A percentile compares a stretch with the other conserved stretches of the same genome.
These are phyloP conservation scores for Suhomyces bribrorum DNA, from an alignment of 1,139 yeast species.

Conservation along the genomic window DNA sequence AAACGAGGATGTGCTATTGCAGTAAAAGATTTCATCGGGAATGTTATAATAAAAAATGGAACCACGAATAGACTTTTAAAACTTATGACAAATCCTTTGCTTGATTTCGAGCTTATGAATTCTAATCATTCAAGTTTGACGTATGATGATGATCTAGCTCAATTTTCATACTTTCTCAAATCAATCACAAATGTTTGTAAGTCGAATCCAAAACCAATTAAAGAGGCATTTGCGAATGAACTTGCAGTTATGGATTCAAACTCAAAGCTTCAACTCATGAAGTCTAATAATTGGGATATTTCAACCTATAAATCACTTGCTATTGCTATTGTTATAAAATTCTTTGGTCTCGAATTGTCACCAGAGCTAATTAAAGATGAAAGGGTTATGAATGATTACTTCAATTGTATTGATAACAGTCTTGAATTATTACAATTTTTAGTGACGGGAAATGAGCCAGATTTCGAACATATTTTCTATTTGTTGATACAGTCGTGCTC, in stretches of 20 bases:
- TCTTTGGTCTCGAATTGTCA: slow-evolving; percentile 35
- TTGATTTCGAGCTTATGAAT: slow-evolving; percentile 39
- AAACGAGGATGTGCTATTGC: slow-evolving; percentile 44
- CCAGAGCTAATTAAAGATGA: slow-evolving; percentile 23
- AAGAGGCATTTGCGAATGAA: slow-evolving; percentile 54
- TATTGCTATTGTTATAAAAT: slow-evolving; percentile 47
- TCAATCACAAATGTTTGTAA: slow-evolving; percentile 53
- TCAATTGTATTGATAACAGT: slow-evolving; percentile 30
- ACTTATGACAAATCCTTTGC: slow-evolving; percentile 52
- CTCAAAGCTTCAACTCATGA: slow-evolving; percentile 35
- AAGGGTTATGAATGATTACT: slow-evolving; percentile 23
- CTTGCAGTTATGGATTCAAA: slow-evolving; percentile 55
- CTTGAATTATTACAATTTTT: slow-evolving; percentile 47
- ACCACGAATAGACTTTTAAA: slow-evolving; percentile 61
- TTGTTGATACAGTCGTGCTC: slow-evolving; percentile 30
- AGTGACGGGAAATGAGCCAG: slow-evolving; percentile 57
- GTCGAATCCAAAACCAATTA: slow-evolving; percentile 41
- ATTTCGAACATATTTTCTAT: slow-evolving; percentile 44
- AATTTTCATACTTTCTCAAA: slow-evolving; percentile 58
- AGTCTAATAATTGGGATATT: slow-evolving; percentile 50
- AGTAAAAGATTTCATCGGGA: slow-evolving; percentile 59
- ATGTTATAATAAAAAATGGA: slow-evolving; percentile 52
- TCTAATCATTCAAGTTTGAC: slow-evolving; percentile 17
- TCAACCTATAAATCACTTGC: slow-evolving; percentile 65
- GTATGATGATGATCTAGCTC: slow-evolving; percentile 54